Percentiles rank a stretch among this genome's conserved stretches.
Conservation (phyloP, 768 basidiomycete genomes). For the Boletus sensibilis region DNA sequence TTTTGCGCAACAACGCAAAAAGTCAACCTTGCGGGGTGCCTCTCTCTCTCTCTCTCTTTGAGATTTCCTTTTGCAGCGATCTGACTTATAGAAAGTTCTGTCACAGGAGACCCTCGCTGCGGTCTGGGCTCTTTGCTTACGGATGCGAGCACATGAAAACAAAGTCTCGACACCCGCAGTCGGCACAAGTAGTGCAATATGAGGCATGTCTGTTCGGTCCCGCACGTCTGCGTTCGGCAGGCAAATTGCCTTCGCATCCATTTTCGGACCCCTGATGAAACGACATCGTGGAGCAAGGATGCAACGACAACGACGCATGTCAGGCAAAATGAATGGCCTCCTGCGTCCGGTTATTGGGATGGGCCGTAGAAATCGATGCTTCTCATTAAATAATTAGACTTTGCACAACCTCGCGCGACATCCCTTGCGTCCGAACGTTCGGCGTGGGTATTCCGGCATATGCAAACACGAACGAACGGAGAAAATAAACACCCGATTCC, state of each 20-base stretch:
- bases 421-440: background rate
- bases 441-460: background rate
- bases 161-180: background rate
- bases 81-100: background rate
- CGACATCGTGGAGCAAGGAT: background rate
- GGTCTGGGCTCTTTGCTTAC: background rate
- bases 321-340: background rate
- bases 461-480: background rate
- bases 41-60: background rate
- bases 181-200: background rate
- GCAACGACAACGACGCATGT: background rate
- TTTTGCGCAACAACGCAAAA: conserved; percentile 2
- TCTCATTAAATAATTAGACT: conserved; percentile 8
- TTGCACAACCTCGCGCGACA: background rate
- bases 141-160: background rate
- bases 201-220: background rate
- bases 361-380: background rate
- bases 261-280: background rate
- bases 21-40: background rate
- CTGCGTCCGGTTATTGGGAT: background rate
- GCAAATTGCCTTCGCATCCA: background rate
- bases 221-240: background rate
- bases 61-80: conserved; percentile 10
- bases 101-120: background rate
- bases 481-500: background rate